Conservation (phyloP, 805 yeast genomes). For the Cyberlindnera amylophila region DNA sequence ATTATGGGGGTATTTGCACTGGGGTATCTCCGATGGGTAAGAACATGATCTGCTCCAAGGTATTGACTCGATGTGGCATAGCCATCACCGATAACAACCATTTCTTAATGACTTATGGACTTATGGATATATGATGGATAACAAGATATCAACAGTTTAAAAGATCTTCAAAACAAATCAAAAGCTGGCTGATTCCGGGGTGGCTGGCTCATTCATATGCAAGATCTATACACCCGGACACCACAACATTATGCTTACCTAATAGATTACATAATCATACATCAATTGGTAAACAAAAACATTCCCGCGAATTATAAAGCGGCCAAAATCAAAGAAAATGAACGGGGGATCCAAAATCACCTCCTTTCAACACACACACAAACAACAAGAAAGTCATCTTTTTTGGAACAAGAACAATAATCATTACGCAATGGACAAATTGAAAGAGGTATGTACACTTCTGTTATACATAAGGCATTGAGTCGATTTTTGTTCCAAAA, state of each 20-base stretch:
- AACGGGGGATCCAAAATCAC: constrained; percentile 1
- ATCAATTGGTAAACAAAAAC: constrained; percentile 10
- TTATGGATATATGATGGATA: no score
- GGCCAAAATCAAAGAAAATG: constrained; percentile 8
- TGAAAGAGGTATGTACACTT: constrained; percentile 20
- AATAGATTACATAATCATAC: background rate
- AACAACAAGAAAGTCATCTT: no score
- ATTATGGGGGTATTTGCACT: constrained; percentile 8
- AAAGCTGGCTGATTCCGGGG: no score
- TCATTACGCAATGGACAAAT: constrained; percentile 21
- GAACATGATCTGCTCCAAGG: constrained; percentile 1
- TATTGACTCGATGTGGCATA: background rate
- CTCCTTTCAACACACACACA: background rate
- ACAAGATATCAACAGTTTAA: no score
- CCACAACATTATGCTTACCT: background rate
- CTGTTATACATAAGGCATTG: no score
- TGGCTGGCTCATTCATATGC: background rate
- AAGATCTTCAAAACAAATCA: no score
- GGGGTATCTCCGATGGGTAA: constrained; percentile 8
- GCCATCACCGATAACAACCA: background rate
- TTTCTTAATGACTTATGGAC: no score
- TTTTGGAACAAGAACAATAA: no score
- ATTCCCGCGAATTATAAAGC: constrained; percentile 6
- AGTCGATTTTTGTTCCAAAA: no score
- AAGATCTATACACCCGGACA: background rate